A percentile compares a stretch with the other conserved stretches of the same genome.
Evolutionary conservation across 129 eudicot species (phyloP).

Genomic region (Lonicera japonica): DNA sequence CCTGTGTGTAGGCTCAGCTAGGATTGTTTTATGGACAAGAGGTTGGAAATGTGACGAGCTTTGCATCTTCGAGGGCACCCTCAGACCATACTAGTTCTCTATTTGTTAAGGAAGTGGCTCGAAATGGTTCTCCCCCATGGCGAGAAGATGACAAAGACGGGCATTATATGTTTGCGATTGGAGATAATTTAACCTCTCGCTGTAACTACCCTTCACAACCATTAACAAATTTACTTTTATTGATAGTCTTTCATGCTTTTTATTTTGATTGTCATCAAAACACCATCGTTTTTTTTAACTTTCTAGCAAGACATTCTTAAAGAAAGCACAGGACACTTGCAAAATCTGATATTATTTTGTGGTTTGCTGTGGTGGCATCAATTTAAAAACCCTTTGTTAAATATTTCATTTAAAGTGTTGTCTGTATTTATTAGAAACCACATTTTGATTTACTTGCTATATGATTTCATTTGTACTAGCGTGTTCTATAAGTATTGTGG

Average conservation of each 20-base stretch:
- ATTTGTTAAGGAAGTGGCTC: constrained; percentile 67
- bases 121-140: constrained; percentile 83
- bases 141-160: constrained; percentile 94
- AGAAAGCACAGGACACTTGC: background rate
- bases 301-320: too few relatives aligned
- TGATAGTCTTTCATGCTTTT: background rate
- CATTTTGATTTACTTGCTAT: too few relatives aligned
- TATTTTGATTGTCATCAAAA: too few relatives aligned
- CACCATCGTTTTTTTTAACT: too few relatives aligned
- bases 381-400: background rate
- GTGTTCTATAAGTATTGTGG: background rate
- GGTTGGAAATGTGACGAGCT: constrained; percentile 63
- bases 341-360: too few relatives aligned
- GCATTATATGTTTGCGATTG: constrained; percentile 77
- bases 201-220: constrained; percentile 68
- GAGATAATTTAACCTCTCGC: constrained; percentile 91
- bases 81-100: constrained; percentile 53
- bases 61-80: constrained; percentile 48
- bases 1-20: constrained; percentile 99
- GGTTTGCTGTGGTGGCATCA: background rate
- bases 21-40: constrained; percentile 84
- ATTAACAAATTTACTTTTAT: constrained; percentile 16
- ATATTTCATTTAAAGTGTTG: too few relatives aligned
- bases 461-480: background rate
- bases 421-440: background rate